Evolutionary conservation across 1,139 yeast species (phyloP).

Genomic region (Suhomyces yuchorum): DNA sequence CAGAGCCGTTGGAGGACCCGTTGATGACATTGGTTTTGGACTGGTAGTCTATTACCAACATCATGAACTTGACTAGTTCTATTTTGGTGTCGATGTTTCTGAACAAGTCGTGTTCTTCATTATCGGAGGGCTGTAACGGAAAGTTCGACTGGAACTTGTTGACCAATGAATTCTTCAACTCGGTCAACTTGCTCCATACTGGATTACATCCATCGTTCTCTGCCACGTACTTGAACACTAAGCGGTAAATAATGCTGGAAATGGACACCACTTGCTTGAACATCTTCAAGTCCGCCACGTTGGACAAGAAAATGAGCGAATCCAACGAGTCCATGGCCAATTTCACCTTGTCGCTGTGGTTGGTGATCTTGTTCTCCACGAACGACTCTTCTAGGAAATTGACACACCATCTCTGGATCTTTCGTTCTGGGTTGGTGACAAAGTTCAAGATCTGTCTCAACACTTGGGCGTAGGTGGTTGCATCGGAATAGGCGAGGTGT

Average conservation of each 20-base stretch:
- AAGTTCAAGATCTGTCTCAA: slow-evolving; percentile 54
- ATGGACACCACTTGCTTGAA: slow-evolving; percentile 39
- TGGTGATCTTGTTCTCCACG: slow-evolving; percentile 22
- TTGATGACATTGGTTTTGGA: slow-evolving; percentile 47
- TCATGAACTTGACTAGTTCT: slow-evolving; percentile 71
- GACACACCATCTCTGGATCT: slow-evolving; percentile 51
- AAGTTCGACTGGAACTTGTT: slow-evolving; percentile 30
- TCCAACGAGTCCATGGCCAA: slow-evolving; percentile 46
- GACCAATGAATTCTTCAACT: slow-evolving; percentile 40
- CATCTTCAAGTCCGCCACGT: slow-evolving; percentile 31
- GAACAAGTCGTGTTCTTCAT: slow-evolving; percentile 49
- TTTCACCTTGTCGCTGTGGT: slow-evolving; percentile 39
- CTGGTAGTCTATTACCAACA: slow-evolving; percentile 71
- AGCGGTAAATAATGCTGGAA: slow-evolving; percentile 37
- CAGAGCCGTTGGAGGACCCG: slow-evolving; percentile 10
- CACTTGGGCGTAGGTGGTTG: slow-evolving; percentile 53
- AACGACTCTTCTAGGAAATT: slow-evolving; percentile 48
- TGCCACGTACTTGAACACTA: slow-evolving; percentile 46
- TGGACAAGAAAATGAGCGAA: slow-evolving; percentile 32
- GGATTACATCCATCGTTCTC: slow-evolving; percentile 47
- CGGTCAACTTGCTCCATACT: slow-evolving; percentile 46
- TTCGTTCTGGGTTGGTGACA: slow-evolving; percentile 33
- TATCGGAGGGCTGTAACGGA: slow-evolving; percentile 50
- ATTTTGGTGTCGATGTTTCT: slow-evolving; percentile 60
- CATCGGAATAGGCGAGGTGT: slow-evolving; percentile 47